Conservation (phyloP, 192 early-diverging fungal species). For the Coemansia sp. region DNA sequence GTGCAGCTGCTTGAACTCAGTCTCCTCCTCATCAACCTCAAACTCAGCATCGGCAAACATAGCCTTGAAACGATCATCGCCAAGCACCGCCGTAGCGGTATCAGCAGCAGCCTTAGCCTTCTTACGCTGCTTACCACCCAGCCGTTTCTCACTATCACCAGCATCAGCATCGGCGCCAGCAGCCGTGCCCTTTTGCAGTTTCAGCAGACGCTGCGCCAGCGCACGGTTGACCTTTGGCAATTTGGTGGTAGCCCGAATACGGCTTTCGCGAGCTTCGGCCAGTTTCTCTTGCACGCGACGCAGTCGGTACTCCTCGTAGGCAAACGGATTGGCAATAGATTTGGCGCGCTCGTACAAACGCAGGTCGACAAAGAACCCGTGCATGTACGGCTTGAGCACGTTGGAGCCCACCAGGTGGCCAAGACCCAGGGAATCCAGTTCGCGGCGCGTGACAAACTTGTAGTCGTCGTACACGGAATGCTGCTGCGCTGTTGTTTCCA, state of each 20-base stretch:
- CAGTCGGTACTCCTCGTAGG: constrained; percentile 88
- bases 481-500: constrained; percentile 85
- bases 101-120: constrained; percentile 54
- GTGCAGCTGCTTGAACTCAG: constrained; percentile 73
- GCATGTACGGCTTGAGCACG: constrained; percentile 96
- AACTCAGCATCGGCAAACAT: constrained; percentile 91
- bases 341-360: constrained; percentile 94
- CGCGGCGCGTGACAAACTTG: constrained; percentile 93
- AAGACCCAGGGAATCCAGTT: constrained; percentile 80
- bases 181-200: constrained; percentile 38
- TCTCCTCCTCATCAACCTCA: constrained; percentile 79
- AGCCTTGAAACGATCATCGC: constrained; percentile 83
- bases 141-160: constrained; percentile 46
- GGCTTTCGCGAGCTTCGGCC: constrained; percentile 78
- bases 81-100: constrained; percentile 59
- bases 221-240: constrained; percentile 90
- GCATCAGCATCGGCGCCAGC: constrained; percentile 18
- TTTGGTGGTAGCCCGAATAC: constrained; percentile 85
- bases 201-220: constrained; percentile 75
- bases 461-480: constrained; percentile 92
- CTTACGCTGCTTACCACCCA: constrained; percentile 51
- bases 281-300: constrained; percentile 76
- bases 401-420: constrained; percentile 91
- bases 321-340: constrained; percentile 94
- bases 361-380: constrained; percentile 97